Evolutionary conservation across 2,329 filamentous ascomycete genomes (phyloP).

Genomic region (Dothideomycetes sp.): DNA sequence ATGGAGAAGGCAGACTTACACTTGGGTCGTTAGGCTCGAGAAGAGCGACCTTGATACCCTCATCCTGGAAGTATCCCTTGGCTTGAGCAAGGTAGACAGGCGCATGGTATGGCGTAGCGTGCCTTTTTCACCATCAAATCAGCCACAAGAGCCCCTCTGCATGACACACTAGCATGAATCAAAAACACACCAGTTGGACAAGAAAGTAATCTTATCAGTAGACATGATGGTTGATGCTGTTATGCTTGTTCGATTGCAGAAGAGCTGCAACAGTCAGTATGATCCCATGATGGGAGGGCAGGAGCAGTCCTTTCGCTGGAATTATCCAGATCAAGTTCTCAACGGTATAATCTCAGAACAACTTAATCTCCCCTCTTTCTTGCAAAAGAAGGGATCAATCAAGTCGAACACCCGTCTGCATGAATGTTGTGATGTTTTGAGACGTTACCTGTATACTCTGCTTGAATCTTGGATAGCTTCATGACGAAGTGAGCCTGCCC

Average conservation of each 20-base stretch:
- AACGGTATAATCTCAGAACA: slow-evolving; percentile 67
- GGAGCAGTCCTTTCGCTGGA: slow-evolving; percentile 81
- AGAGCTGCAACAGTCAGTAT: no score
- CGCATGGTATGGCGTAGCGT: slow-evolving; percentile 71
- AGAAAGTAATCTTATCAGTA: slow-evolving; percentile 75
- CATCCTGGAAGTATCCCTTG: slow-evolving; percentile 63
- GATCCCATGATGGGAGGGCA: no score
- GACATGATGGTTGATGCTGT: slow-evolving; percentile 64
- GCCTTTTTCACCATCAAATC: slow-evolving; percentile 40
- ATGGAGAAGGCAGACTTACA: slow-evolving; percentile 33
- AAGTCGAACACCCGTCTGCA: slow-evolving; percentile 9
- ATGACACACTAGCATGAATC: slow-evolving; percentile 1
- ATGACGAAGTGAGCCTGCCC: slow-evolving; percentile 1
- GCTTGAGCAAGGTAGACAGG: slow-evolving; percentile 67
- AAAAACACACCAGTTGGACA: slow-evolving; percentile 63
- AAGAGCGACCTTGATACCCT: slow-evolving; percentile 66
- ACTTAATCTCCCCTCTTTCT: slow-evolving; percentile 7
- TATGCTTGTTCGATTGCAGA: slow-evolving; percentile 27
- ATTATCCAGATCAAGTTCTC: slow-evolving; percentile 80
- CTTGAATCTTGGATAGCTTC: slow-evolving; percentile 5
- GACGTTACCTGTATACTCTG: slow-evolving; percentile 7
- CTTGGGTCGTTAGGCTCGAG: slow-evolving; percentile 71
- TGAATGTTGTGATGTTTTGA: slow-evolving; percentile 5
- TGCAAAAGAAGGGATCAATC: slow-evolving; percentile 4
- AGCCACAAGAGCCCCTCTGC: slow-evolving; percentile 4